These are phyloP conservation scores for Phyllosticta ampelicida DNA, from an alignment of 2,329 filamentous ascomycete genomes.

Conservation along the genomic window DNA sequence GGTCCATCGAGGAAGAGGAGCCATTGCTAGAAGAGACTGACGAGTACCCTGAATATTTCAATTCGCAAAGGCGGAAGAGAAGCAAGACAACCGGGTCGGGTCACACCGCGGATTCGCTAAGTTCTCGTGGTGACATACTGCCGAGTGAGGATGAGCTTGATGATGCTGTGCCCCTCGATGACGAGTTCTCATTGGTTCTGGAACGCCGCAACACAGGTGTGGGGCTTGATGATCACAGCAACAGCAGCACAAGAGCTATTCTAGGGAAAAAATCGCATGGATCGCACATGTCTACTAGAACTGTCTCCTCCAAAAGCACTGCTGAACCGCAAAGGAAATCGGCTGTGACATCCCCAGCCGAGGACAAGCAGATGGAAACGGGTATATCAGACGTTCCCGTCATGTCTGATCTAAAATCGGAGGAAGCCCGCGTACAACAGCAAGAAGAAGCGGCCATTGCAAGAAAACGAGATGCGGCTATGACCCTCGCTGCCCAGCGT, in stretches of 20 bases:
- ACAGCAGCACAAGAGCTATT: constrained; percentile 43
- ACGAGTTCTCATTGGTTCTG: constrained; percentile 80
- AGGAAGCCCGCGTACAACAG: constrained; percentile 43
- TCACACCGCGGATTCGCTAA: constrained; percentile 73
- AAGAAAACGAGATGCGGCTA: constrained; percentile 44
- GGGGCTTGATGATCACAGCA: constrained; percentile 57
- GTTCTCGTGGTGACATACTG: constrained; percentile 82
- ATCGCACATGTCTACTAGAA: constrained; percentile 37
- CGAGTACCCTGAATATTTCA: constrained; percentile 27
- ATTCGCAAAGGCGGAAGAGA: constrained; percentile 44
- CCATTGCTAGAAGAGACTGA: constrained; percentile 59
- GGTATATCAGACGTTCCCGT: constrained; percentile 27
- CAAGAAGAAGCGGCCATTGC: constrained; percentile 48
- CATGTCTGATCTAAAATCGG: constrained; percentile 44
- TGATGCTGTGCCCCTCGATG: constrained; percentile 84
- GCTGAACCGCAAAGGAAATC: constrained; percentile 16
- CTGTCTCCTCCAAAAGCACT: constrained; percentile 36
- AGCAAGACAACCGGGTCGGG: constrained; percentile 72
- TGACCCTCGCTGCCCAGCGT: constrained; percentile 42
- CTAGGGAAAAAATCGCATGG: constrained; percentile 14
- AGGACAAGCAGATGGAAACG: constrained; percentile 4
- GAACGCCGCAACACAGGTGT: constrained; percentile 54
- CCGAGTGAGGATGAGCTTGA: constrained; percentile 79
- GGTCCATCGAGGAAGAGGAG: constrained; percentile 53
- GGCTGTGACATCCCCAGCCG: background rate